Evolutionary conservation across 805 yeast species (phyloP).

Genomic region (Zygosaccharomyces rouxii): DNA sequence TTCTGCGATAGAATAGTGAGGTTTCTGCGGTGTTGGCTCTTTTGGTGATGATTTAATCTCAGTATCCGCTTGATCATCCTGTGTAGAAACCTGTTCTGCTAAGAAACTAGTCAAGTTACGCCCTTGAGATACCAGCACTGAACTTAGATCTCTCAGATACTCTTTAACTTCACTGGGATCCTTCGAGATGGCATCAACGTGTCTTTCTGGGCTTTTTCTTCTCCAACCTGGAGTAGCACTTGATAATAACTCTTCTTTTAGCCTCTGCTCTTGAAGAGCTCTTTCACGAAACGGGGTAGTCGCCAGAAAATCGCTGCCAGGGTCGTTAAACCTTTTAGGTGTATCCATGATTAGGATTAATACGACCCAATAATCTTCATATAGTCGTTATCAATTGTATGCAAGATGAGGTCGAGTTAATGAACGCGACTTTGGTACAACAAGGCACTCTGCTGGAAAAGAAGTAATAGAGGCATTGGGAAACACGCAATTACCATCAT

Average conservation of each 20-base stretch:
- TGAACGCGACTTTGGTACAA: neutral
- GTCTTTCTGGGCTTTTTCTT: slow-evolving; percentile 10
- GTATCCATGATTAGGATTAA: slow-evolving; percentile 12
- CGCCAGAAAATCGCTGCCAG: slow-evolving; percentile 8
- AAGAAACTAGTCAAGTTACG: slow-evolving; percentile 9
- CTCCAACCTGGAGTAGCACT: slow-evolving; percentile 24
- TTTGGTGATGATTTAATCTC: neutral
- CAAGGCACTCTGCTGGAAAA: neutral
- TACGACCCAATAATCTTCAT: neutral
- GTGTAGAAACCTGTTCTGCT: slow-evolving; percentile 6
- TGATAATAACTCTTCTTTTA: slow-evolving; percentile 19
- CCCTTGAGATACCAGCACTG: slow-evolving; percentile 17
- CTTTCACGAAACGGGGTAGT: slow-evolving; percentile 26
- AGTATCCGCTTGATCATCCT: neutral
- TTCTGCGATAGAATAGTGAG: neutral
- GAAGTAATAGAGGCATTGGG: neutral
- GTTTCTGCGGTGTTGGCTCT: neutral
- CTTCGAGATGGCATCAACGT: slow-evolving; percentile 3
- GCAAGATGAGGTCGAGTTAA: neutral
- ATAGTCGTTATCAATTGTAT: neutral
- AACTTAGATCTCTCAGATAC: slow-evolving; percentile 25
- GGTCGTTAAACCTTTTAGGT: slow-evolving; percentile 9
- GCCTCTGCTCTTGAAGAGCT: slow-evolving; percentile 23
- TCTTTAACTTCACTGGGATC: slow-evolving; percentile 20
- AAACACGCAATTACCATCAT: too few species aligned